Conservation (phyloP, 306 rosid species). For the Astragalus glycyphyllos region DNA sequence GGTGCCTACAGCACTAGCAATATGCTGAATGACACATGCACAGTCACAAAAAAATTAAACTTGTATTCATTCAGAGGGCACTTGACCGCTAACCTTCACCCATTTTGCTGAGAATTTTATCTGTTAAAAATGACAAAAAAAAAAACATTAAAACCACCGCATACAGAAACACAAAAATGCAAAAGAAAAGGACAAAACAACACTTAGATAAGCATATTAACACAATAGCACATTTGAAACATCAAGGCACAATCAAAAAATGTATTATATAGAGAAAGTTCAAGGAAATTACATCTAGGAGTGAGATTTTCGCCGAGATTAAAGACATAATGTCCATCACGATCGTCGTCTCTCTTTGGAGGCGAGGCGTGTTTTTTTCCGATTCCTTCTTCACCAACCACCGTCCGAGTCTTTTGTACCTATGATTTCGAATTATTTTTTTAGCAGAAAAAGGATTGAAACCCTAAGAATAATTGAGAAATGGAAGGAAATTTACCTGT, state of each 20-base stretch:
- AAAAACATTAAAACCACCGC: background rate
- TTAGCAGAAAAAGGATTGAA: background rate
- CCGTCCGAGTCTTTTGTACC: slow-evolving; percentile 59
- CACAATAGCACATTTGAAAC: slow-evolving; percentile 1
- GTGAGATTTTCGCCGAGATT: slow-evolving; percentile 94
- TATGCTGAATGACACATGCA: slow-evolving; percentile 87
- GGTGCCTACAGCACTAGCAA: slow-evolving; percentile 99
- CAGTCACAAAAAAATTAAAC: slow-evolving; percentile 75
- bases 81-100: slow-evolving; percentile 99
- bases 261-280: background rate
- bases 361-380: slow-evolving; percentile 69
- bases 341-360: slow-evolving; percentile 89
- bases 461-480: slow-evolving; percentile 44
- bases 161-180: background rate
- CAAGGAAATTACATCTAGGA: slow-evolving; percentile 71
- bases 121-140: slow-evolving; percentile 51
- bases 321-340: slow-evolving; percentile 89
- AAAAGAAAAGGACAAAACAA: background rate
- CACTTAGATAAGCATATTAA: background rate
- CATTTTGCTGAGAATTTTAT: slow-evolving; percentile 93
- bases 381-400: slow-evolving; percentile 47
- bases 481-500: slow-evolving; percentile 55
- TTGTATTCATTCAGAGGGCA: slow-evolving; percentile 82
- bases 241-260: background rate
- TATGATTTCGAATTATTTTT: slow-evolving; percentile 34